Evolutionary conservation across 23 red algal genomes (phyloP).

Genomic region (Gracilaria vermiculophylla): DNA sequence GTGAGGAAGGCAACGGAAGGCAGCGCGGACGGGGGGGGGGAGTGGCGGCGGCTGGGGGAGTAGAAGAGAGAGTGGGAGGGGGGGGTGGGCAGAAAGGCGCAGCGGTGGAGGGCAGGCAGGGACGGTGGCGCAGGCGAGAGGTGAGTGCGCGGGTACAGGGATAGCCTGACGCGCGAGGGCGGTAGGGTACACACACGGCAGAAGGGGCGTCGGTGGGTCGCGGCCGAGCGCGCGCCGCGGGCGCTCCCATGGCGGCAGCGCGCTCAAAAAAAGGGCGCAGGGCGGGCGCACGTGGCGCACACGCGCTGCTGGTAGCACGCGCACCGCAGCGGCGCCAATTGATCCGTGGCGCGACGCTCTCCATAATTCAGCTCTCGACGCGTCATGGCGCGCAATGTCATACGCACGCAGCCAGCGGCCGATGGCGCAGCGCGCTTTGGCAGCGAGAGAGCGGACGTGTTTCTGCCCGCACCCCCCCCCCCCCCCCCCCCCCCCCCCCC

Average conservation of each 20-base stretch:
- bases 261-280: not conserved
- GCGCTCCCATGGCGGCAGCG: not conserved
- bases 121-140: not conserved
- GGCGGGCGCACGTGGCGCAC: not conserved
- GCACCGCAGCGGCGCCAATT: not conserved
- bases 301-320: not conserved
- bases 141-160: not conserved
- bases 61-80: not conserved
- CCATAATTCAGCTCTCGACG: not conserved
- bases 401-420: too few relatives aligned
- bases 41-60: not conserved
- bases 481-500: too few relatives aligned
- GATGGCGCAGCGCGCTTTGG: too few relatives aligned
- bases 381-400: too few relatives aligned
- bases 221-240: not conserved
- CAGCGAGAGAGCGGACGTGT: too few relatives aligned
- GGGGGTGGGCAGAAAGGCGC: not conserved
- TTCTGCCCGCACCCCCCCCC: too few relatives aligned
- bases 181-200: conserved; percentile 1
- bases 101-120: not conserved
- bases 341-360: conserved; percentile 16
- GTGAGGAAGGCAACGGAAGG: not conserved
- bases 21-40: not conserved
- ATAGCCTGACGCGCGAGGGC: too few relatives aligned
- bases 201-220: not conserved